Conservation (phyloP, 805 yeast species). For the Ogataea kodamae region DNA sequence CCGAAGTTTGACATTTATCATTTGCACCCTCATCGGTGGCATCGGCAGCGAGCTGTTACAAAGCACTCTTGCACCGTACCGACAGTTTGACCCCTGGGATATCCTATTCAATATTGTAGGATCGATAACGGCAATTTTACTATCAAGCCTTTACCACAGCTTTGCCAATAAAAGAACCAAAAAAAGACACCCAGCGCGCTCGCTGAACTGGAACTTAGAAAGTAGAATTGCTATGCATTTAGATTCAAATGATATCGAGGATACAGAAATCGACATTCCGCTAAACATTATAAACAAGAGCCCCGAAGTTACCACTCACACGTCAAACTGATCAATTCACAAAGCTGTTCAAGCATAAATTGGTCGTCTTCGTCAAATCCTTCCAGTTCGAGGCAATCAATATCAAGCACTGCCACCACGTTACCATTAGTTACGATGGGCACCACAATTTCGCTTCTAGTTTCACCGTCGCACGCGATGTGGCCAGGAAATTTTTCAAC, state of each 20-base stretch:
- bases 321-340: conserved; percentile 45
- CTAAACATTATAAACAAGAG: conserved; percentile 2
- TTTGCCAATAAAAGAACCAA: conserved; percentile 9
- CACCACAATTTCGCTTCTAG: conserved; percentile 89
- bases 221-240: conserved; percentile 14
- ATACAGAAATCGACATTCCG: conserved; percentile 17
- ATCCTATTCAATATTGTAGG: conserved; percentile 29
- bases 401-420: conserved; percentile 75
- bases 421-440: conserved; percentile 52
- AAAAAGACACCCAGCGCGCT: conserved; percentile 9
- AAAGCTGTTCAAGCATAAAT: conserved; percentile 56
- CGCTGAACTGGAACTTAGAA: conserved; percentile 13
- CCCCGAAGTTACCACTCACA: conserved; percentile 44
- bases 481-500: conserved; percentile 85
- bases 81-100: conserved; percentile 42
- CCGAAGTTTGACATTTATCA: conserved; percentile 33
- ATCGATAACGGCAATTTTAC: conserved; percentile 23
- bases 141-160: conserved; percentile 20
- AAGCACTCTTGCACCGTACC: conserved; percentile 37
- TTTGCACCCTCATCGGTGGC: conserved; percentile 44
- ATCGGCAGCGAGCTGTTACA: conserved; percentile 49
- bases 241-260: conserved; percentile 19
- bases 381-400: conserved; percentile 63
- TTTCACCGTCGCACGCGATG: conserved; percentile 96
- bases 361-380: conserved; percentile 71